Evolutionary conservation across 2,329 filamentous ascomycete species (phyloP).

Genomic region (Coniella lustricola): DNA sequence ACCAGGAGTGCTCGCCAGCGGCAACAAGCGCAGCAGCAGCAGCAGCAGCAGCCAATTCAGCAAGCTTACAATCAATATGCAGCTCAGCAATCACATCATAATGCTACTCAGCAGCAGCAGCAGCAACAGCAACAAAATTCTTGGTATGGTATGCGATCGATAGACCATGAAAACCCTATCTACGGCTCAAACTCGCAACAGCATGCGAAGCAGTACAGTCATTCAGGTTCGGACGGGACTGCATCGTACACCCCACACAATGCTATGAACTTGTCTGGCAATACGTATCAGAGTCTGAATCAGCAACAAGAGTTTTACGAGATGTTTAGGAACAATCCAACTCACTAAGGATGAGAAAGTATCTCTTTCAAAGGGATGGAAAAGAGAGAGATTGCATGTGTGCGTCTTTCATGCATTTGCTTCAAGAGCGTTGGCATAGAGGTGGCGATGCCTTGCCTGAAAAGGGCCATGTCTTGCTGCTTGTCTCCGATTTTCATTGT

Average conservation of each 20-base stretch:
- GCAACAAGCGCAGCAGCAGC: constrained; percentile 1
- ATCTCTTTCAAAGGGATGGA: too few species aligned
- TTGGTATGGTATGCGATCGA: constrained; percentile 28
- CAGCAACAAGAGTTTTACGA: constrained; percentile 22
- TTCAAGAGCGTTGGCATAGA: too few species aligned
- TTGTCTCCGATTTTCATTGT: too few species aligned
- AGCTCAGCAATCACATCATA: constrained; percentile 20
- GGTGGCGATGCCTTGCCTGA: too few species aligned
- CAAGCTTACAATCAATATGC: constrained; percentile 21
- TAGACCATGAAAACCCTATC: constrained; percentile 18
- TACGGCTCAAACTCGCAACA: constrained; percentile 19
- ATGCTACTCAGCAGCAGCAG: constrained; percentile 21
- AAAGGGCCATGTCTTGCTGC: too few species aligned
- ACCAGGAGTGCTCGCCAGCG: constrained; percentile 19
- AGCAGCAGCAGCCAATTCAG: constrained; percentile 21
- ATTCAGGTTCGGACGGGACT: background rate
- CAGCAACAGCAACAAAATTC: constrained; percentile 23
- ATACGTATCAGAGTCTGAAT: constrained; percentile 22
- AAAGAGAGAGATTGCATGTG: too few species aligned
- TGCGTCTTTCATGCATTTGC: too few species aligned
- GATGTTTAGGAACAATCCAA: constrained; percentile 17
- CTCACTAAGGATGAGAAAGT: background rate
- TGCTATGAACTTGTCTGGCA: constrained; percentile 22
- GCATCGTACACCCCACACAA: constrained; percentile 16
- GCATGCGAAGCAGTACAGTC: background rate